Evolutionary conservation across 192 early-diverging fungal species (phyloP).

Genomic region (Podila clonocystis): DNA sequence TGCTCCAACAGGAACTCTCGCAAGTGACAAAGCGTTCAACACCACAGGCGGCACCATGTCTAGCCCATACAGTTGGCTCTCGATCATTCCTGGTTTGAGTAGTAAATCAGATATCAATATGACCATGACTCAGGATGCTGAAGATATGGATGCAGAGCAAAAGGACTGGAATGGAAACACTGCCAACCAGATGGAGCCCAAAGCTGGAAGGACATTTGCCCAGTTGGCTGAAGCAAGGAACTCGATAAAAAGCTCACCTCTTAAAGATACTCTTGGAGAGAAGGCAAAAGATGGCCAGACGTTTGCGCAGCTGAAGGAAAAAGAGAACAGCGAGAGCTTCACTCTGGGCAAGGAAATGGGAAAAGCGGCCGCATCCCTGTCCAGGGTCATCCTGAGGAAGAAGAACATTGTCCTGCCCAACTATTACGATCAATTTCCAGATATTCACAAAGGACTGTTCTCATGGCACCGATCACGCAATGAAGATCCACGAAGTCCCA

Average conservation of each 20-base stretch:
- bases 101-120: slow-evolving; percentile 11
- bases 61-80: slow-evolving; percentile 36
- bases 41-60: slow-evolving; percentile 1
- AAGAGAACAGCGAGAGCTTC: not conserved
- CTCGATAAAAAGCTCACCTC: not conserved
- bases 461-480: slow-evolving; percentile 11
- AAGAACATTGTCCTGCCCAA: slow-evolving; percentile 42
- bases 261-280: not conserved
- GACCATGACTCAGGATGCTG: slow-evolving; percentile 1
- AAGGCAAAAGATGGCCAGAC: not conserved
- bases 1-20: slow-evolving; percentile 6
- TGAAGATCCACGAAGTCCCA: not conserved
- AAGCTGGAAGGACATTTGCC: slow-evolving; percentile 15
- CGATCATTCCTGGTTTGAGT: slow-evolving; percentile 34
- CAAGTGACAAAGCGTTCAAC: not conserved
- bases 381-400: slow-evolving; percentile 37
- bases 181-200: not conserved
- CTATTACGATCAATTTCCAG: slow-evolving; percentile 47
- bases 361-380: slow-evolving; percentile 26
- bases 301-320: slow-evolving; percentile 29
- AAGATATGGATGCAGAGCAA: slow-evolving; percentile 12
- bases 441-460: slow-evolving; percentile 20
- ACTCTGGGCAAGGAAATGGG: slow-evolving; percentile 22
- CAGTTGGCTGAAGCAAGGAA: slow-evolving; percentile 11
- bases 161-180: slow-evolving; percentile 9